A percentile compares a stretch with the other conserved stretches of the same genome.
phyloP scores from a whole-genome alignment of 2,329 filamentous ascomycete species.

The Penicillium sp. region DNA sequence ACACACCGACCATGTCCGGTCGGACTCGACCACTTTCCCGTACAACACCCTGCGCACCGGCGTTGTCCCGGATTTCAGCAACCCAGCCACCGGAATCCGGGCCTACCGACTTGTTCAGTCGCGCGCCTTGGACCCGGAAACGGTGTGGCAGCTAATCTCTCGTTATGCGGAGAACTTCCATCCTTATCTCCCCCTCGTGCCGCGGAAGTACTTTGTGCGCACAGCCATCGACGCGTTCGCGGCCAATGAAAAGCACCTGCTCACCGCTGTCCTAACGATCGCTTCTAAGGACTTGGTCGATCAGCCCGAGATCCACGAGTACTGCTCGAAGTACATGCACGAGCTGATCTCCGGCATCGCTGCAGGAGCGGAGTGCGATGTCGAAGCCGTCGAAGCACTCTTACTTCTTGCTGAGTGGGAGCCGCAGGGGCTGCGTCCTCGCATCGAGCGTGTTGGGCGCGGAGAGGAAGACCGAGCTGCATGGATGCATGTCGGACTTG shows the following conservation, averaged over 20 bases:
- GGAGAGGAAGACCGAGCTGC: constrained; percentile 72
- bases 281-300: constrained; percentile 69
- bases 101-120: constrained; percentile 47
- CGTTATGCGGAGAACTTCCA: constrained; percentile 67
- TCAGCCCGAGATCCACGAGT: constrained; percentile 62
- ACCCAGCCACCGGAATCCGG: constrained; percentile 35
- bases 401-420: constrained; percentile 72
- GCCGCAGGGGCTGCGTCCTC: constrained; percentile 61
- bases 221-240: constrained; percentile 56
- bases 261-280: constrained; percentile 69
- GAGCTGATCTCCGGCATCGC: constrained; percentile 65
- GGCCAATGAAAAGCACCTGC: constrained; percentile 62
- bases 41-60: constrained; percentile 30
- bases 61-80: constrained; percentile 28
- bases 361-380: constrained; percentile 64
- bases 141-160: constrained; percentile 53
- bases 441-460: constrained; percentile 63
- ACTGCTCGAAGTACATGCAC: constrained; percentile 69
- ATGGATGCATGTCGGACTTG: constrained; percentile 74
- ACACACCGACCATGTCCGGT: constrained; percentile 22
- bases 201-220: constrained; percentile 58
- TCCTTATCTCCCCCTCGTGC: constrained; percentile 68
- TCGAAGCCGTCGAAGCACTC: constrained; percentile 69
- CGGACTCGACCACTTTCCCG: constrained; percentile 26
- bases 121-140: constrained; percentile 48